These are phyloP conservation scores for Hypoxylon lienhwacheense DNA, from an alignment of 495 filamentous ascomycete species.

Conservation along the genomic window DNA sequence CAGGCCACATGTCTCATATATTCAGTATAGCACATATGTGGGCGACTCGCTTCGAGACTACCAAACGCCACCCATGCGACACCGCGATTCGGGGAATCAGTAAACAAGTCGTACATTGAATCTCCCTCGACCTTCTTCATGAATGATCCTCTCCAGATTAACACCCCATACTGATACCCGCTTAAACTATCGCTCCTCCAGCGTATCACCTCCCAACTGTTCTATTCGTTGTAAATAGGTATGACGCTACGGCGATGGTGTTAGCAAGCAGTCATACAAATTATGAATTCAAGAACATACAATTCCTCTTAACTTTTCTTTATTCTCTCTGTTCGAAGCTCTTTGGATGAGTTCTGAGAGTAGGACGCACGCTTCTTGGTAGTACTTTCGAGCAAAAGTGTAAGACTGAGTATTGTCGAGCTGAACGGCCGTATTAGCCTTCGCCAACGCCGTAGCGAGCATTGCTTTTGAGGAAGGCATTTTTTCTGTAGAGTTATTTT, in stretches of 20 bases:
- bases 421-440: constrained; percentile 92
- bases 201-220: constrained; percentile 5
- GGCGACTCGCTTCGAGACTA: constrained; percentile 19
- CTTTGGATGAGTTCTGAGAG: constrained; percentile 83
- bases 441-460: constrained; percentile 88
- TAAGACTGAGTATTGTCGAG: constrained; percentile 94
- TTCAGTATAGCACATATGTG: constrained; percentile 36
- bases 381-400: constrained; percentile 88
- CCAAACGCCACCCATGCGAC: constrained; percentile 4
- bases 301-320: constrained; percentile 82
- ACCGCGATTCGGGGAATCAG: constrained; percentile 6
- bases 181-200: constrained; percentile 14
- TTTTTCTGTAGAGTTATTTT: constrained; percentile 42
- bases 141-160: constrained; percentile 5
- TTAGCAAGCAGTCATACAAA: constrained; percentile 2
- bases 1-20: constrained; percentile 4
- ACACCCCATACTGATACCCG: constrained; percentile 22
- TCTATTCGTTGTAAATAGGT: constrained; percentile 29
- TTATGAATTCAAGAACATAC: constrained; percentile 56
- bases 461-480: constrained; percentile 79
- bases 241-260: constrained; percentile 13
- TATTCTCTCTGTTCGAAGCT: constrained; percentile 81
- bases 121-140: constrained; percentile 1
- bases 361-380: constrained; percentile 82
- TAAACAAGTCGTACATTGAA: constrained; percentile 1